A percentile compares a stretch with the other conserved stretches of the same genome.
These are phyloP conservation scores for Colletotrichum destructivum DNA, from an alignment of 2,329 filamentous ascomycete species.

Conservation along the genomic window DNA sequence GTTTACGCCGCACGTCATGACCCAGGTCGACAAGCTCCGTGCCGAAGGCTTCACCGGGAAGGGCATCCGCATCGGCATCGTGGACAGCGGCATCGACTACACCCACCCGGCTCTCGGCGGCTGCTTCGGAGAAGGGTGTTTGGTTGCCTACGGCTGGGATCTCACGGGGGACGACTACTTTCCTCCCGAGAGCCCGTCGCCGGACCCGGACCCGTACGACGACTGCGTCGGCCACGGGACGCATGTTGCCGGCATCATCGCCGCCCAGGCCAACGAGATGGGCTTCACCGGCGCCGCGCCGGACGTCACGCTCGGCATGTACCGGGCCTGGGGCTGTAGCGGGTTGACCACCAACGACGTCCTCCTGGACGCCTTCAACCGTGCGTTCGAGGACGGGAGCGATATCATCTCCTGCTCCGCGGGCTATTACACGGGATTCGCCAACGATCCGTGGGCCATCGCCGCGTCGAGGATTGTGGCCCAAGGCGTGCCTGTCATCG, in stretches of 20 bases:
- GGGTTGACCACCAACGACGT: conserved; percentile 55
- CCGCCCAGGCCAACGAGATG: conserved; percentile 55
- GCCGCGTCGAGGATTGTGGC: conserved; percentile 49
- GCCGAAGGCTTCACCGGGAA: conserved; percentile 60
- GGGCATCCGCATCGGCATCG: conserved; percentile 59
- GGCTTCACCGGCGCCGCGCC: conserved; percentile 59
- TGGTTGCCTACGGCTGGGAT: conserved; percentile 63
- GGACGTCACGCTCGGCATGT: conserved; percentile 57
- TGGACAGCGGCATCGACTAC: conserved; percentile 64
- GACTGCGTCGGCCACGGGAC: conserved; percentile 51
- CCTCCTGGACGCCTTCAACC: conserved; percentile 58
- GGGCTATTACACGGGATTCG: conserved; percentile 47
- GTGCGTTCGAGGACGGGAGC: conserved; percentile 58
- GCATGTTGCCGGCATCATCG: conserved; percentile 59
- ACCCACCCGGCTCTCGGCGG: conserved; percentile 67
- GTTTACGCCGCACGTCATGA: conserved; percentile 45
- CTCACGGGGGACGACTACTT: conserved; percentile 59
- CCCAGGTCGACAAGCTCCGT: conserved; percentile 57
- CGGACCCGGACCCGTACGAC: conserved; percentile 58
- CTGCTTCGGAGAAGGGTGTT: conserved; percentile 64
- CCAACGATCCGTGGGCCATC: conserved; percentile 47
- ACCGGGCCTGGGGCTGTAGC: conserved; percentile 55
- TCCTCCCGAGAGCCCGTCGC: conserved; percentile 47
- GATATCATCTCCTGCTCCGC: conserved; percentile 51
- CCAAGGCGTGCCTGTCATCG: conserved; percentile 47